These are phyloP conservation scores for Lophiostoma macrostomum DNA, from an alignment of 495 filamentous ascomycete genomes.

Conservation along the genomic window DNA sequence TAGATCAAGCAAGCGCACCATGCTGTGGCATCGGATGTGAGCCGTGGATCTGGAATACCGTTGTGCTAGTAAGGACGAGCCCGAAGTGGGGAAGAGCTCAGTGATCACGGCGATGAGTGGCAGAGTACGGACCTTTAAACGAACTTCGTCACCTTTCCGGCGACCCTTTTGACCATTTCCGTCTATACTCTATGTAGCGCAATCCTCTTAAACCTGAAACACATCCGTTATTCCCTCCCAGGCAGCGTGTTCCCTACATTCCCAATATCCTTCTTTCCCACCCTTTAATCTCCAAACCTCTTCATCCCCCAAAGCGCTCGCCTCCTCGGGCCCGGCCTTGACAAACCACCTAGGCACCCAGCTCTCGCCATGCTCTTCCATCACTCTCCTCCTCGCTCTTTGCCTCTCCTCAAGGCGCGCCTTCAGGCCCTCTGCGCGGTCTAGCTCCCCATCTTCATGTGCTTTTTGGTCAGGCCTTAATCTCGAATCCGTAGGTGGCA, in stretches of 20 bases:
- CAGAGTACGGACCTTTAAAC: too few species aligned
- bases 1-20: too few species aligned
- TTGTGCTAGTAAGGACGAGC: too few species aligned
- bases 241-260: conserved; percentile 64
- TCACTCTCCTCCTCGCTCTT: conserved; percentile 65
- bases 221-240: conserved; percentile 73
- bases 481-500: conserved; percentile 78
- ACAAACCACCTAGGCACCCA: conserved; percentile 83
- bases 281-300: conserved; percentile 75
- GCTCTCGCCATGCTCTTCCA: conserved; percentile 68
- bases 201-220: conserved; percentile 59
- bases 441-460: conserved; percentile 75
- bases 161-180: too few species aligned
- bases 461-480: conserved; percentile 91
- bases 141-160: too few species aligned
- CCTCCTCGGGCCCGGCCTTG: conserved; percentile 49
- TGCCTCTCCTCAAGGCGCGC: conserved; percentile 80
- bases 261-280: conserved; percentile 90
- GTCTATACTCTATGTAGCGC: too few species aligned
- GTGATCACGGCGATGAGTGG: too few species aligned
- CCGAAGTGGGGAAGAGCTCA: too few species aligned
- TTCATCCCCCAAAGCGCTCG: conserved; percentile 47
- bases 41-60: too few species aligned
- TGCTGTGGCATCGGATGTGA: too few species aligned
- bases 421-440: conserved; percentile 81